Evolutionary conservation across 2,329 filamentous ascomycete species (phyloP), one percentile per base, ranked within the genome.

Genomic region (Xylariaceae sp.): DNA sequence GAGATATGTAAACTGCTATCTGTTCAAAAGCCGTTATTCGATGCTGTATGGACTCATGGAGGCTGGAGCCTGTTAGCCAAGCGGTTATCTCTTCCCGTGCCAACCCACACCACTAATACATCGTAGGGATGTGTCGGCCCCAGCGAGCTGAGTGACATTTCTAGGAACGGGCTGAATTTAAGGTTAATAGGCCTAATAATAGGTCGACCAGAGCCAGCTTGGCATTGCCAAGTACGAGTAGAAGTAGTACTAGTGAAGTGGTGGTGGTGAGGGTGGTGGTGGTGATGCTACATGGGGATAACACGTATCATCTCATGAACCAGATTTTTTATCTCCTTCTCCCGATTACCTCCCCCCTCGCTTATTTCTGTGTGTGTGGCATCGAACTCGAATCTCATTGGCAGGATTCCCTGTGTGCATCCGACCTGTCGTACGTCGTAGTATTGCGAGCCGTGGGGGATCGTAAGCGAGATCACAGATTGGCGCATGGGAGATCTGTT

Each of bases 171-270:
- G 18, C 15, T 55, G 35, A 53, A 53, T 60, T 62, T 60, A 62
- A 62, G 58, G 61, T 62, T 62, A 60, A 48, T 56, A 17, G 7
- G 45, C 39, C 61, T 62, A 62, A 56, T 60, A 62, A 62, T 62
- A 62, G 61, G 61, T 3, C 1, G 49, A 53, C 34, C 11, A 13
- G 6, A 9, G 34, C 35, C 30, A 42, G 39, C n/a, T 58, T 53
- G 53, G 17, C 17, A 18, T 18, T 18, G 17, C 17, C 17, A 18
- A 18, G 17, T 18, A 18, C 17, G 1, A 2, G 17, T 18, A 18
- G 17, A 2, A 18, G 17, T 1, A 18, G 17, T 18, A n/a, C n/a
- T n/a, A n/a, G n/a, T n/a, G n/a, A n/a, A 4, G 23, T 30, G 4
- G 23, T 30, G 23, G 23, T 30, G 3, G 23, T 30, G 23, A 4